Base-by-base conservation (phyloP, 768 basidiomycete genomes). In the Boletus huronensis region DNA sequence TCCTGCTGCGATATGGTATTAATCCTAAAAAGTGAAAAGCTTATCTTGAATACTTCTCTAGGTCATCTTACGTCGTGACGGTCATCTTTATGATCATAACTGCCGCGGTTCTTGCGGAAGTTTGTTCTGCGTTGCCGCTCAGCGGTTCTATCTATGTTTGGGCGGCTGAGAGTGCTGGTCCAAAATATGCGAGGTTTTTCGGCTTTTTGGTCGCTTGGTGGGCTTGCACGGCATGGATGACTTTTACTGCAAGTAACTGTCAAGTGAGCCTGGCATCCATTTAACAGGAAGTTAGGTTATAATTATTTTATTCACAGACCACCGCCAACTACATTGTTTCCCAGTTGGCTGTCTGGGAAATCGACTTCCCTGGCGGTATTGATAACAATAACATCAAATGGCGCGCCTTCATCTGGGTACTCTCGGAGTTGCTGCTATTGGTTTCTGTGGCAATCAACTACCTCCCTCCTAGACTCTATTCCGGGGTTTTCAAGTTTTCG, bases 141-240 rank as follows among this genome's bases (percentile, higher is more conserved):
- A 90, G 88, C 52, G 93, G 93, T 3, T 94, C 92, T 8, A 95
- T 97, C 68, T 96, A 95, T 70, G 85, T 93, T 46, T 96, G 93
- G 93, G 90, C 92, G 0, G 93, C 92, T 17, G 93, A 93, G 66
- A 92, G 91, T 64, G 93, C 91, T 5, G 93, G 93, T 2, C 85
- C 85, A 6, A 91, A 90, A 61, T 85, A 90, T 63, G 91, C 85
- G 3, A 80, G 93, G 34, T 88, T 95, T 71, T 82, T 92, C 59
- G 93, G 91, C 1, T 93, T 94, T 73, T 70, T 92, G 52, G 93
- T 94, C 16, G 93, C 93, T 29, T 96, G 90, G 88, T 96, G 93
- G 93, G 78, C 90, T 14, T 87, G 85, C 54, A 93, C 92, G 1
- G 93, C 93, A n/a, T 96, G 93, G 93, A 93, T 93, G 82, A 95